These are phyloP conservation scores for Barnettozyma hawaiiensis DNA, from an alignment of 1,139 yeast genomes.

Conservation along the genomic window DNA sequence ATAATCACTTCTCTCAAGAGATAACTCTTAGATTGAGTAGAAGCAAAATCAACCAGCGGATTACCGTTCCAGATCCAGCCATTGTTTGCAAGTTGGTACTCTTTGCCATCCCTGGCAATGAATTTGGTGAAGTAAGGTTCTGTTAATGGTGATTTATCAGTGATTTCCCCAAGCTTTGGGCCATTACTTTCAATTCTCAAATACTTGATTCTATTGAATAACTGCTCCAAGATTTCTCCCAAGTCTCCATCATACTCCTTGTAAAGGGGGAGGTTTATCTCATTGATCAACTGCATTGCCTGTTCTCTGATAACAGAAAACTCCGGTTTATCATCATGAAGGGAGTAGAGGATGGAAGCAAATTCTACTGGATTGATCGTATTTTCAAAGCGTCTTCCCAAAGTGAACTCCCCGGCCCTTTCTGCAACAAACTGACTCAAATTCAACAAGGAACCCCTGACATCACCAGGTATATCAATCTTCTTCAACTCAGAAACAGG, in stretches of 20 bases:
- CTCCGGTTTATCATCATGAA: constrained; percentile 23
- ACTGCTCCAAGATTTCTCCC: constrained; percentile 55
- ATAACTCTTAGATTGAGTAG: constrained; percentile 70
- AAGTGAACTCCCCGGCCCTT: constrained; percentile 35
- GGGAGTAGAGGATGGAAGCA: constrained; percentile 39
- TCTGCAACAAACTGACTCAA: constrained; percentile 49
- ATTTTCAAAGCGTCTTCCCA: constrained; percentile 47
- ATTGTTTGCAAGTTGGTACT: constrained; percentile 79
- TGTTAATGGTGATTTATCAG: constrained; percentile 53
- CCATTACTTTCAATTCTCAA: constrained; percentile 75
- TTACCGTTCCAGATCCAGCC: constrained; percentile 99
- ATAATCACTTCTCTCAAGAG: constrained; percentile 88
- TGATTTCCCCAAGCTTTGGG: constrained; percentile 67
- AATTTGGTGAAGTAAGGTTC: constrained; percentile 88
- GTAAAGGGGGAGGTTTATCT: constrained; percentile 70
- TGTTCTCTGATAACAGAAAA: constrained; percentile 34
- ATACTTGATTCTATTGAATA: constrained; percentile 70
- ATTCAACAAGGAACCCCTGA: constrained; percentile 34
- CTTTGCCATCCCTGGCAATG: constrained; percentile 43
- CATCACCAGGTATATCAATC: constrained; percentile 38
- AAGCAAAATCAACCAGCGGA: constrained; percentile 90
- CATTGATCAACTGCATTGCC: constrained; percentile 59
- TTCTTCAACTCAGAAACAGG: constrained; percentile 25
- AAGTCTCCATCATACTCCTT: constrained; percentile 72
- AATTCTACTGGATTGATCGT: constrained; percentile 46